A percentile compares a stretch with the other conserved stretches of the same genome.
phyloP scores from a whole-genome alignment of 805 yeast genomes.

The Pichia paraexigua region DNA sequence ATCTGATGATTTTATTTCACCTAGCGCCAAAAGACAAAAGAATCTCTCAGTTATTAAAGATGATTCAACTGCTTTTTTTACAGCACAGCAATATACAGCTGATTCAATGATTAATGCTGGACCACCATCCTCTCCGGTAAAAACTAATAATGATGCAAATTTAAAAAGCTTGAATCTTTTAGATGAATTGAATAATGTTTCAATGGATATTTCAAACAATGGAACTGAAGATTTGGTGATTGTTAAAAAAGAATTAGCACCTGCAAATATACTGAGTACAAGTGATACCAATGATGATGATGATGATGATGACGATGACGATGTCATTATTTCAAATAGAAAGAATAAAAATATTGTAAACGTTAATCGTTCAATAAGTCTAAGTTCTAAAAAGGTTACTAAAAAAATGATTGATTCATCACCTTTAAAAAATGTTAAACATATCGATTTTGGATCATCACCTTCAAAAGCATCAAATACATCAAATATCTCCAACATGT shows the following conservation, averaged over 20 bases:
- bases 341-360: constrained; percentile 41
- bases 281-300: constrained; percentile 6
- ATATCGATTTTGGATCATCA: constrained; percentile 16
- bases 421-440: constrained; percentile 14
- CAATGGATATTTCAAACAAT: constrained; percentile 3
- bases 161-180: constrained; percentile 5
- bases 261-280: background rate
- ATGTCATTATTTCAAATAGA: constrained; percentile 50
- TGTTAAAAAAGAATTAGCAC: background rate
- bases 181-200: constrained; percentile 8
- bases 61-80: constrained; percentile 15
- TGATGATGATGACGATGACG: constrained; percentile 36
- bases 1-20: constrained; percentile 16
- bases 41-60: constrained; percentile 15
- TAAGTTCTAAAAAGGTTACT: constrained; percentile 26
- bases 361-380: constrained; percentile 34
- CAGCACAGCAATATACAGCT: constrained; percentile 16
- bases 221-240: background rate
- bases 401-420: constrained; percentile 19
- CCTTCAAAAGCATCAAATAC: constrained; percentile 12
- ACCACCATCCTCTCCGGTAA: constrained; percentile 29
- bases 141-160: background rate
- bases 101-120: constrained; percentile 14
- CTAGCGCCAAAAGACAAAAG: constrained; percentile 18
- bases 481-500: constrained; percentile 19